Base-by-base conservation (phyloP, 495 filamentous ascomycete species). In the Penicillium lividum region DNA sequence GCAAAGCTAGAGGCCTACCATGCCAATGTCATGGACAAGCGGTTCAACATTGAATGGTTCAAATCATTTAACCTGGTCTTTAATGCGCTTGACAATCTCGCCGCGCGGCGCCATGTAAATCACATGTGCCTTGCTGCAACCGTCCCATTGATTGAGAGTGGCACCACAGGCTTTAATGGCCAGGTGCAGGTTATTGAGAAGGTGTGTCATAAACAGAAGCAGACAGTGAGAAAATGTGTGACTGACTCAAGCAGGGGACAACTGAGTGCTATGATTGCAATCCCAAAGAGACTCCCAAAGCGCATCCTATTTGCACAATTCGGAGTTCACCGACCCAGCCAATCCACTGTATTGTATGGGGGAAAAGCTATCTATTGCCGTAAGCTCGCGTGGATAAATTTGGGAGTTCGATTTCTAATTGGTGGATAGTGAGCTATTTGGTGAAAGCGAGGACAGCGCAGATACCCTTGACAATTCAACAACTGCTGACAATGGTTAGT, bases 311-410 rank as follows among this genome's bases (percentile, higher is more conserved):
- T 22, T 99, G 94, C 73, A 99, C 94, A 1, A 97, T 99, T 61
- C 85, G 94, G 67, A 96, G 90, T 66, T 98, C 90, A 1, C 94
- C 94, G 0, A 91, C 86, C 54, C 93, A 98, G 64, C 92, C 93
- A 0, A 97, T 99, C 28, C 94, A 99, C 71, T 98, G 94, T 76
- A 99, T 99, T 47, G 93, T 98, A n/a, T 99, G 94, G 94, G 93
- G 84, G 0, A 99, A 98, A 79, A 96, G 91, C 66, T 98, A 96
- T 67, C 84, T 99, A 11, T 85, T 98, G 57, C 91, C 90, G 82
- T 86, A 75, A 60, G 77, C 13, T 42, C 6, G 0, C 15, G 25
- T 3, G 15, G 7, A 5, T 13, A 22, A 1, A 8, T 15, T 47
- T 47, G 13, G 9, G 11, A 1, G 22, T 13, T 22, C 27, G 2